Conservation (phyloP, 2,329 filamentous ascomycete species). For the Colletotrichum sublineola region DNA sequence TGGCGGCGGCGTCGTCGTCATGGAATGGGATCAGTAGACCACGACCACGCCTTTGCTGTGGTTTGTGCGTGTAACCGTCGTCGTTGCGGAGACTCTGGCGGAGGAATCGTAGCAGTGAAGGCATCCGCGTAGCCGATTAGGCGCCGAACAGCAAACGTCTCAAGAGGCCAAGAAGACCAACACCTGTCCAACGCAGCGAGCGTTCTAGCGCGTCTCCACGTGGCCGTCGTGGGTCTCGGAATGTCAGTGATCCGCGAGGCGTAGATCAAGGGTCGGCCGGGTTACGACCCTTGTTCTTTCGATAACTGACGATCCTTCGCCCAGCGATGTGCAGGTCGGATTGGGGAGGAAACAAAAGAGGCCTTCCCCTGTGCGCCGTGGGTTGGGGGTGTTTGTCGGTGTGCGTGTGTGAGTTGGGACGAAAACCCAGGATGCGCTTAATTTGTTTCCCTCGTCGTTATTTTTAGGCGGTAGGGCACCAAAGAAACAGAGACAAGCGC, state of each 20-base stretch:
- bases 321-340: neutral
- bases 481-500: constrained; percentile 27
- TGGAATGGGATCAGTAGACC: neutral
- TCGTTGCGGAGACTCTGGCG: neutral
- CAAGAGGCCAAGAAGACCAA: neutral
- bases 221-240: constrained; percentile 20
- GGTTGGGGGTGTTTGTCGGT: neutral
- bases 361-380: neutral
- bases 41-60: neutral
- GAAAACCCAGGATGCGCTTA: neutral
- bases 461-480: constrained; percentile 33
- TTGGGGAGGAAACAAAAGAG: constrained; percentile 1
- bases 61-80: neutral
- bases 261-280: constrained; percentile 20
- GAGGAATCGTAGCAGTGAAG: neutral
- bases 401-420: constrained; percentile 18
- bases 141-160: neutral
- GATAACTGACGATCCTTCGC: constrained; percentile 1
- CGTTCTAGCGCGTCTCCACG: constrained; percentile 4
- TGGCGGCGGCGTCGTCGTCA: neutral
- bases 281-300: constrained; percentile 9
- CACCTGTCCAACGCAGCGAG: neutral
- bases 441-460: constrained; percentile 21
- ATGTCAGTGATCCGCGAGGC: constrained; percentile 35
- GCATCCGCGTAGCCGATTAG: neutral